A percentile compares a stretch with the other conserved stretches of the same genome.
Evolutionary conservation across 1,139 yeast genomes (phyloP).

Genomic region (Debaryomyces fabryi): DNA sequence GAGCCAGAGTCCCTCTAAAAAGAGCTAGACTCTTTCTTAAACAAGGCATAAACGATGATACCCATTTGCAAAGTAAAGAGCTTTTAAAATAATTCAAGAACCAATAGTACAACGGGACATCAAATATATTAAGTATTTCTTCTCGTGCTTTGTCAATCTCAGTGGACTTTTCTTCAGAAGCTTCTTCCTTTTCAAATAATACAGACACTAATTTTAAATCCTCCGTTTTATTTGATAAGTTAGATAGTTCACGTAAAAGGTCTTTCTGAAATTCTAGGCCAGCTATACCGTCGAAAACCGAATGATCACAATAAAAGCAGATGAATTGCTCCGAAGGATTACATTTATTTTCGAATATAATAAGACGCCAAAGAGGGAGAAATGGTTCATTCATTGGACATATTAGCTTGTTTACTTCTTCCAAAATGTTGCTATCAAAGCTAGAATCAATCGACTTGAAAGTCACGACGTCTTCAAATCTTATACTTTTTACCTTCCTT

Average conservation of each 20-base stretch:
- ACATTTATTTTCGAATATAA: conserved; percentile 18
- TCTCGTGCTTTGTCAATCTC: background rate
- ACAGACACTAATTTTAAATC: background rate
- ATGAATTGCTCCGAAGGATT: background rate
- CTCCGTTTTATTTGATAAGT: background rate
- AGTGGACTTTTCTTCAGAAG: background rate
- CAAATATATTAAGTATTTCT: background rate
- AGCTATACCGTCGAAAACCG: background rate
- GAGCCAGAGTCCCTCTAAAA: background rate
- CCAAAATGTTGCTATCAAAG: conserved; percentile 13
- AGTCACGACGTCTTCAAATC: conserved; percentile 29
- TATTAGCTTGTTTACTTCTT: conserved; percentile 18
- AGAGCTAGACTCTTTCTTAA: background rate
- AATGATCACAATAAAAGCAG: background rate
- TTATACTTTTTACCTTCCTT: conserved; percentile 21
- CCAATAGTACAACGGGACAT: background rate
- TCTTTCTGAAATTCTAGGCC: background rate
- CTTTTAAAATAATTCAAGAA: background rate
- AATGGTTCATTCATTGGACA: conserved; percentile 19
- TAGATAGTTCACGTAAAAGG: background rate
- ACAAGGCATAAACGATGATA: background rate
- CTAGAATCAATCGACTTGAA: background rate
- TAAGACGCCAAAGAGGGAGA: conserved; percentile 33
- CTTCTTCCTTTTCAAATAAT: background rate
- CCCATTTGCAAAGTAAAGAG: background rate